Evolutionary conservation across 2,329 filamentous ascomycete species (phyloP), one percentile per base, ranked within the genome.

Genomic region (Fusarium sterilihyphosum): DNA sequence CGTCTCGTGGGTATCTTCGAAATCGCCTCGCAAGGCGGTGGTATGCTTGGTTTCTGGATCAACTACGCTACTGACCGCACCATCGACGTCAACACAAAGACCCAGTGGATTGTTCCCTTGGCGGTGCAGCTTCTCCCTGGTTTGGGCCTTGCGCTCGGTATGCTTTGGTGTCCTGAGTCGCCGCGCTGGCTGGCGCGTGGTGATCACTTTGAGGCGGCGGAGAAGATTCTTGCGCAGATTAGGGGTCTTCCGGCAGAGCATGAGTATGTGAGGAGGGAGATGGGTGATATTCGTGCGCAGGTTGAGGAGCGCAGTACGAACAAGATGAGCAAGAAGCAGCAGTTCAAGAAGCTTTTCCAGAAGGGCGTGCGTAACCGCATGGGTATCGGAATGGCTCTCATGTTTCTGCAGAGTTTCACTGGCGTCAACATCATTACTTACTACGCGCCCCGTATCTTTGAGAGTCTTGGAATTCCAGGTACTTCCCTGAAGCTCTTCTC

Each of bases 351-450:
- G 76, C 74, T 83, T 8, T 81, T 83, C 67, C 75, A 80, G n/a
- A 80, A 80, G 77, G 80, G 82, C 8, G 78, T 82, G 20, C 77
- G 81, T 33, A 81, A 78, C 62, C 74, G 77, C 26, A 78, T 78
- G 77, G 44, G 87, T 81, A 71, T 91, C 82, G 89, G 82, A 49
- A 41, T 84, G 87, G 74, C 89, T 84, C 87, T 90, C 87, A 82
- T 83, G 81, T 81, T 82, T 40, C 70, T 81, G 10, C 80, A 83
- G 72, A 79, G 78, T 37, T 78, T 82, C 52, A 81, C 80, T 2
- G 80, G 89, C 52, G 87, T 88, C 71, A 88, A 91, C 78, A 88
- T 91, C 38, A 90, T 92, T 59, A 88, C 88, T 8, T 91, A 91
- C 80, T 92, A 91, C 74, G 75, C 79, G 5, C 78, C 79, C 8